Base-by-base conservation (phyloP, 345 rosid species). In the Ceriops zippeliana region DNA sequence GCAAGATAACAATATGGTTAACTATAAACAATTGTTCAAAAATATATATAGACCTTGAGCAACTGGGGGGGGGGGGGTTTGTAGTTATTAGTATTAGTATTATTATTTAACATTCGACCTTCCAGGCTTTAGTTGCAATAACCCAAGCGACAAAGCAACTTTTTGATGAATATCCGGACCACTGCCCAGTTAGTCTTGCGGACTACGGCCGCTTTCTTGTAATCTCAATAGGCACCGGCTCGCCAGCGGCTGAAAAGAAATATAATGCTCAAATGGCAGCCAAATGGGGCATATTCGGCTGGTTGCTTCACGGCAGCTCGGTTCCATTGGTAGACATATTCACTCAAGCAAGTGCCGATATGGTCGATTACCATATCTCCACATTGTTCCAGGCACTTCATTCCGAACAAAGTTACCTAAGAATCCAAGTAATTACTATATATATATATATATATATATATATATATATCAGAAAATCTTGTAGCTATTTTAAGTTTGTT, bases 191-290 rank as follows among this genome's bases (percentile, higher is more conserved):
- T 6, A 65, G 58, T 5, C 51, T 70, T 0, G 8, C 58, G 63
- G 75, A 63, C 42, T 64, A 65, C 58, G 34, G 56, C 1, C 24
- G 70, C 15, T 46, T 64, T 64, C 63, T 72, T 3, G 75, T 72
- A 10, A 30, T 72, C 46, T 70, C 74, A 19, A n/a, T 70, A 27
- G 74, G 74, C 31, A 70, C 74, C 20, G 74, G 74, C 1, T 16
- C 35, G 16, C 21, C 53, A 4, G 64, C 63, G 21, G 1, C 1
- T 2, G 57, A 57, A 32, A 8, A 20, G 21, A 71, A 64, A 16
- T 71, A 63, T 8, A 47, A 57, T 11, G 75, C 75, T 0, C n/a
- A 28, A 5, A 20, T 35, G 32, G 65, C 75, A 42, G 64, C 75
- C 10, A 72, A 72, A 24, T 72, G 75, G 75, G 65, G 75, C 21